phyloP scores from a whole-genome alignment of 2,329 filamentous ascomycete species.

The Paecilomyces sp. region DNA sequence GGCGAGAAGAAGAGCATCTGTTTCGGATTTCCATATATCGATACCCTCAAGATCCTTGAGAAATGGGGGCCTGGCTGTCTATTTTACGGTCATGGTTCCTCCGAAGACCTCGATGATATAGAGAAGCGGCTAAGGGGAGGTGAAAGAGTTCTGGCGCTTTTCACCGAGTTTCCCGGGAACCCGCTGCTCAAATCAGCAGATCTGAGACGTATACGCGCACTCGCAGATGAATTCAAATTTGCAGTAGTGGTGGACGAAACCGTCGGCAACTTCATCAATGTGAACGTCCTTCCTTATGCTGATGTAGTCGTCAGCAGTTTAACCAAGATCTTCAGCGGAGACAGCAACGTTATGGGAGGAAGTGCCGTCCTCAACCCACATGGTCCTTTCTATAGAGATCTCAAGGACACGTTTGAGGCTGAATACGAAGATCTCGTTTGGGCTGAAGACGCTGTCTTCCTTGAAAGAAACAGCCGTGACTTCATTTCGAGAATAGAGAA shows the following conservation, averaged over 20 bases:
- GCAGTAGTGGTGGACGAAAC: slow-evolving; percentile 92
- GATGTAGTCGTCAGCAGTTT: slow-evolving; percentile 92
- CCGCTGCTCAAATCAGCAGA: slow-evolving; percentile 81
- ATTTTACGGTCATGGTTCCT: slow-evolving; percentile 78
- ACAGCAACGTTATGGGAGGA: slow-evolving; percentile 97
- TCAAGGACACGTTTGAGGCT: slow-evolving; percentile 60
- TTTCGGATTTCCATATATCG: slow-evolving; percentile 96
- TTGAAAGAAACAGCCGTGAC: slow-evolving; percentile 93
- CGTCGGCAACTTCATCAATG: slow-evolving; percentile 91
- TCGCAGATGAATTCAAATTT: slow-evolving; percentile 82
- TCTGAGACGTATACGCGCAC: slow-evolving; percentile 66
- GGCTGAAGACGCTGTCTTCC: slow-evolving; percentile 87
- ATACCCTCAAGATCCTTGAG: slow-evolving; percentile 88
- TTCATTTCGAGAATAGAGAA: slow-evolving; percentile 75
- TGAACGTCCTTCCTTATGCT: slow-evolving; percentile 81
- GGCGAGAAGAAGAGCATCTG: slow-evolving; percentile 69
- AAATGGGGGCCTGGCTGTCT: slow-evolving; percentile 87
- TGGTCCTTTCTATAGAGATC: slow-evolving; percentile 58
- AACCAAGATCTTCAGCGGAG: slow-evolving; percentile 95
- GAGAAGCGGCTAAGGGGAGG: slow-evolving; percentile 64
- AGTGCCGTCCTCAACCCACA: slow-evolving; percentile 60
- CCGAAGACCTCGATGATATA: slow-evolving; percentile 74
- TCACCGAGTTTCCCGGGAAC: slow-evolving; percentile 94
- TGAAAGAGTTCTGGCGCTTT: slow-evolving; percentile 73
- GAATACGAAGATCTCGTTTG: slow-evolving; percentile 88